Conservation (phyloP, 208 protist genomes). For the Giardia muris region DNA sequence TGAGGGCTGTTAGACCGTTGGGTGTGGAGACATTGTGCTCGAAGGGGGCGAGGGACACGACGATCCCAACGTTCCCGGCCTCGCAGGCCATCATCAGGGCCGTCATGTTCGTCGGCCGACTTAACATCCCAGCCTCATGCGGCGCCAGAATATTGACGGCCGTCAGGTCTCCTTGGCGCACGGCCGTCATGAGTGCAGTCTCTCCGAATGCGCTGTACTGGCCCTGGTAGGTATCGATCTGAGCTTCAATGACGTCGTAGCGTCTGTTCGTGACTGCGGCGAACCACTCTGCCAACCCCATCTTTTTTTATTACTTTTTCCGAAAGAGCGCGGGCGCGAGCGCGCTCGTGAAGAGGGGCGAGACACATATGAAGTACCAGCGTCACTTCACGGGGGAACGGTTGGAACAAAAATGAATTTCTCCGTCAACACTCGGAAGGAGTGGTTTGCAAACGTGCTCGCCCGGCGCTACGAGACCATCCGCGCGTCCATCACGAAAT, state of each 20-base stretch:
- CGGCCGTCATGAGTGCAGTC: not conserved
- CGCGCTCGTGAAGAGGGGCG: no score
- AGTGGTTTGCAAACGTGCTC: not conserved
- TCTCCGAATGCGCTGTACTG: not conserved
- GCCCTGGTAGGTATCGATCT: not conserved
- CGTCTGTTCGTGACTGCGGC: not conserved
- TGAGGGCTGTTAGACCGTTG: not conserved
- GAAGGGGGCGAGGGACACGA: not conserved
- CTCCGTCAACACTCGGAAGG: not conserved
- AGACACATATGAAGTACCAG: no score
- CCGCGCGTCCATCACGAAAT: not conserved
- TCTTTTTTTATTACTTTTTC: no score
- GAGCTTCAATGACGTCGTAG: not conserved
- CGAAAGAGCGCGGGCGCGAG: no score
- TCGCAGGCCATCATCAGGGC: not conserved
- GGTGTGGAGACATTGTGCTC: not conserved
- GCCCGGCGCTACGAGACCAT: not conserved
- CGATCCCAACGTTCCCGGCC: not conserved
- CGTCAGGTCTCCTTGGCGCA: not conserved
- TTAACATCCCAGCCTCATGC: not conserved
- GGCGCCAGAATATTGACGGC: not conserved
- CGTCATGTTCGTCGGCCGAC: not conserved
- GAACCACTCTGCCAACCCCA: not conserved
- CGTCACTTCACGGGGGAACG: no score
- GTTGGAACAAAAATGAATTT: no score